Evolutionary conservation across 177 flowering plant genomes (phyloP).

Genomic region (Vitis hybrid): DNA sequence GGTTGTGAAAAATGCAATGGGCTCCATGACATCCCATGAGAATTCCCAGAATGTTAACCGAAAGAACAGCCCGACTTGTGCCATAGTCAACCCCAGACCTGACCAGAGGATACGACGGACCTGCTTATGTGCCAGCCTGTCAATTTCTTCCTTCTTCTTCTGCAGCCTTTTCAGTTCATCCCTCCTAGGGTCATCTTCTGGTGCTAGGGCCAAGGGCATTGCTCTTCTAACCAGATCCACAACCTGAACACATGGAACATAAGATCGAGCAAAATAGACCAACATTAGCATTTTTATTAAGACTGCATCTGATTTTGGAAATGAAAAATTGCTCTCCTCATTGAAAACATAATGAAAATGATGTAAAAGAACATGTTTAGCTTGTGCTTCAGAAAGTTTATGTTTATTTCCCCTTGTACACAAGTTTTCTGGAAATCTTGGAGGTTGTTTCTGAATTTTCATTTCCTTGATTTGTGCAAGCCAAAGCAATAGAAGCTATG

Average conservation of each 20-base stretch:
- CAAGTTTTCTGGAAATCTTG: too few species aligned
- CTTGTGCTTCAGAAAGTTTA: too few species aligned
- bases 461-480: too few species aligned
- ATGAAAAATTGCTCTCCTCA: too few species aligned
- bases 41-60: conserved; percentile 94
- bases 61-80: conserved; percentile 77
- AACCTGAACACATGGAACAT: conserved; percentile 38
- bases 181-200: conserved; percentile 70
- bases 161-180: conserved; percentile 64
- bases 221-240: conserved; percentile 79
- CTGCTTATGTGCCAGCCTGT: conserved; percentile 72
- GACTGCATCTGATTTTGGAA: too few species aligned
- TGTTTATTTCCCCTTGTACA: too few species aligned
- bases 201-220: conserved; percentile 62
- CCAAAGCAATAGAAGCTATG: too few species aligned
- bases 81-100: conserved; percentile 56
- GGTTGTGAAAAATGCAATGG: conserved; percentile 77
- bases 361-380: too few species aligned
- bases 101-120: conserved; percentile 72
- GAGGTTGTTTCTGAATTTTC: too few species aligned
- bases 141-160: conserved; percentile 72
- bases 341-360: too few species aligned
- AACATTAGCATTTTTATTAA: background rate
- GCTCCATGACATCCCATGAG: conserved; percentile 98
- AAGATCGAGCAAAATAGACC: background rate